These are phyloP conservation scores for Kluyveromyces wickerhamii DNA, from an alignment of 805 yeast species.

Conservation along the genomic window DNA sequence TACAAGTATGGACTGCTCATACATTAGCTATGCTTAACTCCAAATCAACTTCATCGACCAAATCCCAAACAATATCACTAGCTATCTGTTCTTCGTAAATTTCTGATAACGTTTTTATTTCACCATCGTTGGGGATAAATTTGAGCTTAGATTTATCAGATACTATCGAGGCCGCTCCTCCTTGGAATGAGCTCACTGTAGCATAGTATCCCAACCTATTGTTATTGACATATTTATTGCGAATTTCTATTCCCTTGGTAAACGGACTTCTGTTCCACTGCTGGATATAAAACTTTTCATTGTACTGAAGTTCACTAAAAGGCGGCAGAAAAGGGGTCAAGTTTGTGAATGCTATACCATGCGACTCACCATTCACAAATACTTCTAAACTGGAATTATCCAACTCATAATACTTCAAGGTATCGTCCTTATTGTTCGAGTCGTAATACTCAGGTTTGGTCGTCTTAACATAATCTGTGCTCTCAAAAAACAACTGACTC, in stretches of 20 bases:
- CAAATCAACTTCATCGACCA: constrained; percentile 79
- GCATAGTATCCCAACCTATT: constrained; percentile 89
- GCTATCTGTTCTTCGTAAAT: constrained; percentile 63
- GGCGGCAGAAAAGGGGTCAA: constrained; percentile 77
- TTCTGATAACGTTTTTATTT: constrained; percentile 45
- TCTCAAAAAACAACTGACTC: constrained; percentile 72
- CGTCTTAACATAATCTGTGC: constrained; percentile 47
- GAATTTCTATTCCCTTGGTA: constrained; percentile 8
- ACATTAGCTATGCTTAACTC: too few species aligned
- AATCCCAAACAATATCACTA: constrained; percentile 77
- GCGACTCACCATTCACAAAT: constrained; percentile 65
- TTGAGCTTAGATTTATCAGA: constrained; percentile 54
- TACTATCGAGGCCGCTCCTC: constrained; percentile 66
- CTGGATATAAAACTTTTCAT: constrained; percentile 30
- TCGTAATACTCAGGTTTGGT: constrained; percentile 29
- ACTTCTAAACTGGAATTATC: constrained; percentile 53
- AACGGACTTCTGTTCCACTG: constrained; percentile 26
- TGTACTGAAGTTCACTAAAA: constrained; percentile 45
- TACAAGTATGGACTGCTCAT: too few species aligned
- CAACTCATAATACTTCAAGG: constrained; percentile 34
- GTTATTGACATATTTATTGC: constrained; percentile 52
- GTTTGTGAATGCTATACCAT: constrained; percentile 60
- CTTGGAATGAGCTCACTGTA: constrained; percentile 71
- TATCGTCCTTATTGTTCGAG: constrained; percentile 21
- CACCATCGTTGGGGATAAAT: constrained; percentile 34